Base-by-base conservation (phyloP, 345 rosid genomes). In the Turritis glabra region DNA sequence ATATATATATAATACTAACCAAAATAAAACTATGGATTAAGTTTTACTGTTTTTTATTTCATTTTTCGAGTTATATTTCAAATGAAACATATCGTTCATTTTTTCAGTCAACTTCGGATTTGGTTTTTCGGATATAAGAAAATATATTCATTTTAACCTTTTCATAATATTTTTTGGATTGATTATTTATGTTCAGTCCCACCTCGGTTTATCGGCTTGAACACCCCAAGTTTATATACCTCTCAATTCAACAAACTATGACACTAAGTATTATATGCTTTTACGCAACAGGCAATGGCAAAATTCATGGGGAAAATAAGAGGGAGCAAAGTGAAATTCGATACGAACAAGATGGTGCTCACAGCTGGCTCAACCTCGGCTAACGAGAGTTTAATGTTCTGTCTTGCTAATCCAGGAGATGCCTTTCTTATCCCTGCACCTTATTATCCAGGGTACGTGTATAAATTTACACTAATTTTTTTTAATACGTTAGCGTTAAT, bases 301-400 rank as follows among this genome's bases (percentile, higher is more conserved):
- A 84, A 80, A 7, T 89, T 87, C 72, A 91, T 94, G 93, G 79
- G 74, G 0, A 83, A 84, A 74, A 82, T 87, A 17, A 83, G 97
- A 80, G 93, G 88, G 15, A 79, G 82, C 81, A 91, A 80, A 78
- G 93, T 84, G 5, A 84, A 64, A n/a, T 91, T 94, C 44, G 89
- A 83, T 74, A 80, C 87, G 4, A 80, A 70, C 72, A 89, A 87
- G 58, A 72, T 94, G 23, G 93, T 94, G 0, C 90, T 94, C 51
- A 85, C 93, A 0, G 98, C 98, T 8, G 97, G 98, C 50, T 86
- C 98, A 67, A 94, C 97, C 63, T 80, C 98, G 1, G 97, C 98
- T 4, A 94, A 94, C 46, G 98, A 94, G 80, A 85, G 89, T 57
- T 83, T 94, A n/a, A 85, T 90, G 75, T 91, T 94, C 62, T 91